These are phyloP conservation scores for Solanum etuberosum DNA, from an alignment of 257 asterid species.

Conservation along the genomic window DNA sequence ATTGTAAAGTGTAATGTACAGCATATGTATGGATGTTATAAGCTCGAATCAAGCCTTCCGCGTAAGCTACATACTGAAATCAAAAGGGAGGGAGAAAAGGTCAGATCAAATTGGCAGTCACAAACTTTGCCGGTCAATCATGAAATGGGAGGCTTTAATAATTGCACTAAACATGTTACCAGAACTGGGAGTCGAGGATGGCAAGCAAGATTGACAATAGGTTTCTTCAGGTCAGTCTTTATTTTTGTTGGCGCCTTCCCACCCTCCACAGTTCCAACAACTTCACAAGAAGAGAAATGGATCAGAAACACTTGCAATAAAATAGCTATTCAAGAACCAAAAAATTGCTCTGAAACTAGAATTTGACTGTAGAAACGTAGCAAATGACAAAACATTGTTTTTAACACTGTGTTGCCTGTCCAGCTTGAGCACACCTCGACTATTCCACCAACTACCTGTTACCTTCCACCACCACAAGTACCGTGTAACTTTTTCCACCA, in stretches of 20 bases:
- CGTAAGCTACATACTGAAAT: constrained; percentile 94
- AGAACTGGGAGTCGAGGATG: constrained; percentile 98
- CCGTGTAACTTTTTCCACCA: neutral
- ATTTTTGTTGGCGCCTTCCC: constrained; percentile 98
- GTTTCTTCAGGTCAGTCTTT: constrained; percentile 98
- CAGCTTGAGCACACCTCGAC: neutral
- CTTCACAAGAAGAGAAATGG: constrained; percentile 21
- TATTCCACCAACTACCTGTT: neutral
- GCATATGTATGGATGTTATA: constrained; percentile 92
- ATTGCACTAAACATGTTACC: constrained; percentile 32
- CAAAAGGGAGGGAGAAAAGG: constrained; percentile 9
- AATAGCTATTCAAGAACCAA: neutral
- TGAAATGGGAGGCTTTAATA: neutral
- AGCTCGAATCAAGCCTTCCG: constrained; percentile 94
- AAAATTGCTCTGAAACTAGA: neutral
- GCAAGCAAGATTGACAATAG: constrained; percentile 93
- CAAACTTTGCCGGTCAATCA: neutral
- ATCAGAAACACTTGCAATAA: neutral
- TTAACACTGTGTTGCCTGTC: neutral
- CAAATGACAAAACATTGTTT: neutral
- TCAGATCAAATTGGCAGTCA: constrained; percentile 15
- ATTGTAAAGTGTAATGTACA: constrained; percentile 84
- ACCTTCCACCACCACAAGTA: neutral
- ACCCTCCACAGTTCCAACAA: constrained; percentile 97
- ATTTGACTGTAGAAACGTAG: neutral